Evolutionary conservation across 2,329 filamentous ascomycete genomes (phyloP), one percentile per base, ranked within the genome.

Genomic region (Xylaria arbuscula): DNA sequence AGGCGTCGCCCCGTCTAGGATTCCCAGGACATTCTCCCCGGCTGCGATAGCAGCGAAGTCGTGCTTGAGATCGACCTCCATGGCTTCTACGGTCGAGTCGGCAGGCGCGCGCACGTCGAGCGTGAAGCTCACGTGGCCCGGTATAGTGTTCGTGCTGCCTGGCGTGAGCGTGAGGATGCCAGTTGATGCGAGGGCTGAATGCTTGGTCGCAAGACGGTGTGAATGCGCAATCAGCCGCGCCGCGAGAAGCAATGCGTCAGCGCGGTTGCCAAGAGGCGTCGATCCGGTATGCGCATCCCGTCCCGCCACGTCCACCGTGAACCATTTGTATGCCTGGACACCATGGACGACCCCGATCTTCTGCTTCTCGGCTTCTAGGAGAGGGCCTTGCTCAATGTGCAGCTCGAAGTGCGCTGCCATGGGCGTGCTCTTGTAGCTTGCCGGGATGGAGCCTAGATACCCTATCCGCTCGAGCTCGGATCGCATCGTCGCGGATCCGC

Each of bases 331-430:
- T 5, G 90, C 90, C 76, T 94, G 92, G 1, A 92, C 91, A 2
- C 91, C 91, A 38, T 87, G 86, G 4, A 94, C 92, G 7, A 92
- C 85, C 24, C 90, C 90, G 60, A 95, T 85, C 62, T 89, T 89
- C 71, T 89, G 85, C 32, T 84, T 81, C 34, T 86, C 83, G 17
- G 84, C 84, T 74, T 94, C 89, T 0, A 97, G 84, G 40, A 93
- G 87, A 0, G 92, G 92, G 0, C 92, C 92, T 77, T 97, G 93
- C 77, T 97, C 93, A 62, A 95, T 95, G 76, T 96, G 93, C 10
- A 96, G 84, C 78, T 95, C 92, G 74, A 95, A 94, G 78, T 95
- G 92, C 0, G 91, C 92, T 0, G 88, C 90, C 80, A 94, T 88
- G 0, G 90, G 91, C 17, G 85, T 87, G 38, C 84, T 81, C 69